Percentiles rank a stretch among this genome's conserved stretches.
phyloP scores from a whole-genome alignment of 805 yeast genomes.

The Spathaspora boniae region DNA sequence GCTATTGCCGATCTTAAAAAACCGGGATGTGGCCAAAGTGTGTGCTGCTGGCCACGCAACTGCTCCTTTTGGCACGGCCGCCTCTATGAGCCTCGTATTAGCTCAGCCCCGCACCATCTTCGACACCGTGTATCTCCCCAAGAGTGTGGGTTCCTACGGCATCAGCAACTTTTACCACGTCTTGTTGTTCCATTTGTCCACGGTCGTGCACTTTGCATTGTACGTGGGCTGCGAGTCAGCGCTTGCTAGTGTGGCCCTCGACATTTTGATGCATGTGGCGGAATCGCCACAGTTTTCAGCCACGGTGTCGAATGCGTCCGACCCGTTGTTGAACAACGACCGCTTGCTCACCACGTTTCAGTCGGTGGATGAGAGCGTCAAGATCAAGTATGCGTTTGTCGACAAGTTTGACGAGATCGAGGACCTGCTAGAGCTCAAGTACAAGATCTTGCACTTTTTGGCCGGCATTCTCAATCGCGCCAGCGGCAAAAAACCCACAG shows the following conservation, averaged over 20 bases:
- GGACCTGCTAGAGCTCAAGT: constrained; percentile 46
- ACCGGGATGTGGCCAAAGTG: constrained; percentile 19
- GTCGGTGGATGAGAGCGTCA: constrained; percentile 72
- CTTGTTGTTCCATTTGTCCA: constrained; percentile 62
- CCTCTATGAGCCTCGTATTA: constrained; percentile 26
- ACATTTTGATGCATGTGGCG: constrained; percentile 51
- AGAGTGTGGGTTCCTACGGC: constrained; percentile 54
- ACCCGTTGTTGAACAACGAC: constrained; percentile 43
- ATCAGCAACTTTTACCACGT: constrained; percentile 67
- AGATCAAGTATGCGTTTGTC: constrained; percentile 71
- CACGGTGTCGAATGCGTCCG: constrained; percentile 11
- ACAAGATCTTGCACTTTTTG: constrained; percentile 58
- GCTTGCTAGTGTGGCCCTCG: constrained; percentile 53
- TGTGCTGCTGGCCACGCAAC: constrained; percentile 1
- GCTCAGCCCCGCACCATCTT: constrained; percentile 18
- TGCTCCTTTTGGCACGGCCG: constrained; percentile 20
- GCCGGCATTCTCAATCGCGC: constrained; percentile 41
- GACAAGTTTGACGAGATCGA: constrained; percentile 52
- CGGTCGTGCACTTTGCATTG: constrained; percentile 70
- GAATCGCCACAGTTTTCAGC: constrained; percentile 27
- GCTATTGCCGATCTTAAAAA: constrained; percentile 48
- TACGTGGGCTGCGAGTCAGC: constrained; percentile 60
- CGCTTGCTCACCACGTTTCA: constrained; percentile 68
- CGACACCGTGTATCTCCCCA: constrained; percentile 38
- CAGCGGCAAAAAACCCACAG: constrained; percentile 42